phyloP scores from a whole-genome alignment of 2,329 filamentous ascomycete species.

The Trichoderma koningii region DNA sequence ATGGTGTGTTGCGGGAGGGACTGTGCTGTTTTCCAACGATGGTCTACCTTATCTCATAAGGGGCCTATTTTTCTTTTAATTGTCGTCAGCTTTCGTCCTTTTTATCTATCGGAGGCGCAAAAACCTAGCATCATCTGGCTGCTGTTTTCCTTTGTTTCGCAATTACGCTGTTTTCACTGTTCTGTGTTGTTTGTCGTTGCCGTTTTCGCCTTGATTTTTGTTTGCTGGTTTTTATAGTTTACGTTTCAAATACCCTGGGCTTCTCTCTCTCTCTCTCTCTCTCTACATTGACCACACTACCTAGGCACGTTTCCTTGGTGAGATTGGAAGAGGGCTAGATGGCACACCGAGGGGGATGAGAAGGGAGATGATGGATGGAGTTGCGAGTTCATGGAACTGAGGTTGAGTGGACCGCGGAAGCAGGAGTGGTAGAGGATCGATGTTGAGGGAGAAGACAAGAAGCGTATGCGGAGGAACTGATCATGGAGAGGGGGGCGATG shows the following conservation, averaged over 20 bases:
- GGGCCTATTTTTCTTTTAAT: background rate
- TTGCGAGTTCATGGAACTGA: too few relatives aligned
- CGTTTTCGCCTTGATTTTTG: too few relatives aligned
- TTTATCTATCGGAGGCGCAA: conserved; percentile 4
- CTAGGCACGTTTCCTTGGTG: background rate
- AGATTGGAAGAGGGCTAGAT: background rate
- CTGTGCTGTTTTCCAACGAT: conserved; percentile 19
- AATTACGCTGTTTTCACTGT: too few relatives aligned
- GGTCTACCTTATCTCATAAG: conserved; percentile 1
- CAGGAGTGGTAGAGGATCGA: too few relatives aligned
- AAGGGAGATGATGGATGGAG: too few relatives aligned
- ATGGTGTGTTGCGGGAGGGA: conserved; percentile 21
- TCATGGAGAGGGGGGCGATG: too few relatives aligned
- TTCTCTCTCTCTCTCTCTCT: background rate
- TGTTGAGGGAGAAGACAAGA: background rate
- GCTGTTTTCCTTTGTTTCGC: background rate
- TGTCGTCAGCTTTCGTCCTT: conserved; percentile 15
- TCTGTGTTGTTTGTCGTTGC: too few relatives aligned
- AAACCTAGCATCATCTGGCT: conserved; percentile 9
- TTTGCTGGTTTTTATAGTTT: background rate
- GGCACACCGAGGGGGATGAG: background rate
- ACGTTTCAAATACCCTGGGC: conserved; percentile 23
- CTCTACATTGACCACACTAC: background rate
- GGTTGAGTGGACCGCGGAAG: background rate
- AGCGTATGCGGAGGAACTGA: too few relatives aligned